Conservation (phyloP, 1,284 basidiomycete genomes). For the Fistulinella cinereoalba region DNA sequence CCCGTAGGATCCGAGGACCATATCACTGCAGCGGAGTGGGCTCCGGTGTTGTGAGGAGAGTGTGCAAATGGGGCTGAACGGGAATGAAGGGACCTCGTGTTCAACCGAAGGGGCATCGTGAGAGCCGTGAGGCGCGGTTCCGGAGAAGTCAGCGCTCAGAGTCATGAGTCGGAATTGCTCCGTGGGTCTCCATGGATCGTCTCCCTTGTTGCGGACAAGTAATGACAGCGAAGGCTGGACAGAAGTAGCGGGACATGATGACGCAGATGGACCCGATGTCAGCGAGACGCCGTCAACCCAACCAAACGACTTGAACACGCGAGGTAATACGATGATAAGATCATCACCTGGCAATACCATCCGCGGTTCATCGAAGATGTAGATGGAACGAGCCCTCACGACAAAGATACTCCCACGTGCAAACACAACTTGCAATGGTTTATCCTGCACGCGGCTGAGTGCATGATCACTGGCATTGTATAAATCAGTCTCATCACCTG, state of each 20-base stretch:
- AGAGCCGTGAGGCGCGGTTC: conserved; percentile 1
- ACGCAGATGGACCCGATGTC: conserved; percentile 23
- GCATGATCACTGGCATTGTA: conserved; percentile 5
- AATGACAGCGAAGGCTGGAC: conserved; percentile 40
- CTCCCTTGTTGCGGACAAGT: conserved; percentile 52
- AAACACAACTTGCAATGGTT: conserved; percentile 52
- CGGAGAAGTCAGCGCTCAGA: conserved; percentile 24
- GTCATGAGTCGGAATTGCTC: conserved; percentile 48
- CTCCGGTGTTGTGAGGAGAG: conserved; percentile 38
- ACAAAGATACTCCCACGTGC: conserved; percentile 48
- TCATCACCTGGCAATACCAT: conserved; percentile 17
- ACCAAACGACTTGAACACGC: conserved; percentile 52
- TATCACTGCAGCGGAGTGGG: conserved; percentile 48
- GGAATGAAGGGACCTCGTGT: conserved; percentile 42
- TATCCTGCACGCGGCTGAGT: conserved; percentile 34
- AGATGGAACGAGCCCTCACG: conserved; percentile 53
- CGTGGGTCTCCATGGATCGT: conserved; percentile 53
- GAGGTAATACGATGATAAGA: conserved; percentile 32
- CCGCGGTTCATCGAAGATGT: conserved; percentile 49
- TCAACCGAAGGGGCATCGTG: conserved; percentile 1
- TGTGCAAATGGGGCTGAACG: conserved; percentile 35
- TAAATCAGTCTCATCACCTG: conserved; percentile 12
- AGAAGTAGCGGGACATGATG: not conserved
- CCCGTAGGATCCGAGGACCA: conserved; percentile 50
- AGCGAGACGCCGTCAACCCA: conserved; percentile 61